Evolutionary conservation across 371 early-diverging fungal species (phyloP).

Genomic region (Mortierella sp.): DNA sequence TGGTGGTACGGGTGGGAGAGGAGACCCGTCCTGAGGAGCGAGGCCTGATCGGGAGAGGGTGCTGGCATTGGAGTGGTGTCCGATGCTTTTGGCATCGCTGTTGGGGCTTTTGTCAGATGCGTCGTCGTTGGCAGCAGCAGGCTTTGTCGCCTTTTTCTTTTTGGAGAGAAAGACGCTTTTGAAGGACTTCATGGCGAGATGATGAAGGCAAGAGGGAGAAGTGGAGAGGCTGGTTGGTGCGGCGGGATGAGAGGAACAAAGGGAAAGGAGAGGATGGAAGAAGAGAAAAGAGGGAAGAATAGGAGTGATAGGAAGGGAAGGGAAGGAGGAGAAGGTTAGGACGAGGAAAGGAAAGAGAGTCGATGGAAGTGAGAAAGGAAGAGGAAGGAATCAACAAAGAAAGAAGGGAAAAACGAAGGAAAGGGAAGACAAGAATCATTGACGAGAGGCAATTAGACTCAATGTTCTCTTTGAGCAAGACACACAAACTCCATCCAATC

Average conservation of each 20-base stretch:
- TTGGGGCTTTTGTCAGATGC: not conserved
- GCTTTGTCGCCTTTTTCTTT: not conserved
- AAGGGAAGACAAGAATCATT: not conserved
- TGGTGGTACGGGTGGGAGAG: conserved; percentile 16
- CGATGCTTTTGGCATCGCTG: conserved; percentile 4
- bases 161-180: conserved; percentile 8
- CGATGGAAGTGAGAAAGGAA: not conserved
- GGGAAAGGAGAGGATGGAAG: not conserved
- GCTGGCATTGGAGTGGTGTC: conserved; percentile 37
- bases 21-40: not conserved
- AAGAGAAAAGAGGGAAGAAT: not conserved
- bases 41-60: conserved; percentile 22
- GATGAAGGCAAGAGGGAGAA: not conserved
- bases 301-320: not conserved
- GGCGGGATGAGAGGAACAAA: not conserved
- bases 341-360: not conserved
- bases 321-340: not conserved
- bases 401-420: not conserved
- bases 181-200: conserved; percentile 6
- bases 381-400: not conserved
- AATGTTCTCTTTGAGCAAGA: too few species aligned
- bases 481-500: too few species aligned
- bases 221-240: too few species aligned
- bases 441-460: not conserved
- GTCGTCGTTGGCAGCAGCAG: not conserved